Evolutionary conservation across 1,284 basidiomycete species (phyloP).

Genomic region (Fomitiporia mediterranea): DNA sequence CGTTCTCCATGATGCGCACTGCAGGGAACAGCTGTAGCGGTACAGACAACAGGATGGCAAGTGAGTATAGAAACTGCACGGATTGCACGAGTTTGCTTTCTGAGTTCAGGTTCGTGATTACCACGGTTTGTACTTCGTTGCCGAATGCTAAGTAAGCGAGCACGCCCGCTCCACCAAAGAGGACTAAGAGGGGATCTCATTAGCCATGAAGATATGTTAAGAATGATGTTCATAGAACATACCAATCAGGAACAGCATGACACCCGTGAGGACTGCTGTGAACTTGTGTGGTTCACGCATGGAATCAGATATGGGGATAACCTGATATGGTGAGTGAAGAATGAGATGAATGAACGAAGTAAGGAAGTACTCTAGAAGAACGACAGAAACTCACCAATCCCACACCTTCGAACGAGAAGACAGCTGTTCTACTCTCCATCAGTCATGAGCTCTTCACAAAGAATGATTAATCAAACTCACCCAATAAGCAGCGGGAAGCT

Average conservation of each 20-base stretch:
- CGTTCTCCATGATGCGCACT: conserved; percentile 95
- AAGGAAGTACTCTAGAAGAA: conserved; percentile 3
- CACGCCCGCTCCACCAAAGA: conserved; percentile 89
- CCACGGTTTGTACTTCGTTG: conserved; percentile 84
- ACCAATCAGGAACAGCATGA: conserved; percentile 82
- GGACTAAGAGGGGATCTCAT: conserved; percentile 38
- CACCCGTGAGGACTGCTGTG: conserved; percentile 82
- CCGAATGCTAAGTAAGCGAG: conserved; percentile 91
- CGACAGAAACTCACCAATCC: conserved; percentile 61
- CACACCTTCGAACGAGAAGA: conserved; percentile 98
- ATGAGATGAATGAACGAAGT: too few species aligned
- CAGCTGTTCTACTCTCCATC: conserved; percentile 63
- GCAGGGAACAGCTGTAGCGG: conserved; percentile 98
- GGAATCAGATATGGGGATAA: conserved; percentile 95
- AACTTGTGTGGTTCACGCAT: conserved; percentile 96
- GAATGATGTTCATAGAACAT: conserved; percentile 24
- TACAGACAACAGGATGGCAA: conserved; percentile 91
- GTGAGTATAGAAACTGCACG: conserved; percentile 84
- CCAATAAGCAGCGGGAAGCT: conserved; percentile 93
- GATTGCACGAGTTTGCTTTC: conserved; percentile 86
- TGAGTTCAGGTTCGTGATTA: conserved; percentile 90
- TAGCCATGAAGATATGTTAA: neutral
- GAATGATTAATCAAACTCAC: conserved; percentile 37
- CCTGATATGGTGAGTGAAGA: conserved; percentile 31
- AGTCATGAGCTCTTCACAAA: neutral